Conservation (phyloP, 352 stramenopile genomes). For the Globisporangium cylindrosporum region DNA sequence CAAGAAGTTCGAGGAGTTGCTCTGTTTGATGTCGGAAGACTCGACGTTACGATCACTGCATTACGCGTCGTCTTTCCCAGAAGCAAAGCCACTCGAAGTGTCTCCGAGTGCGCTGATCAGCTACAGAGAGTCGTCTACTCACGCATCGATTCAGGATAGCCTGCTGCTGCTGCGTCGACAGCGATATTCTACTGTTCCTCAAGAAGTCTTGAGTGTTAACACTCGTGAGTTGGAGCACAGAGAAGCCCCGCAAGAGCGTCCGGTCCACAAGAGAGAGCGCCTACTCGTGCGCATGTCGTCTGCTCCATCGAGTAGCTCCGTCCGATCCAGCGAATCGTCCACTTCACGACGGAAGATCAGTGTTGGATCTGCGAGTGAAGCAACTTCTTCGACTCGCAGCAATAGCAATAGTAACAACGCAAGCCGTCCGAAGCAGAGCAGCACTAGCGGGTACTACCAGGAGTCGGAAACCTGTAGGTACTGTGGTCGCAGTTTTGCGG, state of each 20-base stretch:
- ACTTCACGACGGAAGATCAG: conserved; percentile 6
- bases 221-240: background rate
- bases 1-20: conserved; percentile 57
- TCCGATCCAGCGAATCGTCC: conserved; percentile 8
- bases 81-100: conserved; percentile 34
- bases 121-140: conserved; percentile 5
- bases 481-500: conserved; percentile 74
- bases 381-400: background rate
- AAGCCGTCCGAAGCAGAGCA: background rate
- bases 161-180: conserved; percentile 37
- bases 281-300: conserved; percentile 1
- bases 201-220: background rate
- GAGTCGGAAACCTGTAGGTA: conserved; percentile 72
- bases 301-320: background rate
- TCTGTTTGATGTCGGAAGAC: conserved; percentile 67
- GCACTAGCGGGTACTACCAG: conserved; percentile 14
- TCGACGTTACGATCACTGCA: conserved; percentile 57
- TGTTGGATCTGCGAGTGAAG: conserved; percentile 8
- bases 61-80: conserved; percentile 66
- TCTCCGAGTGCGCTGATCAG: conserved; percentile 17
- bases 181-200: conserved; percentile 5
- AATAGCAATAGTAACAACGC: conserved; percentile 5
- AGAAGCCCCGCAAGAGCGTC: background rate
- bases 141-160: conserved; percentile 39
- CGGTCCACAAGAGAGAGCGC: background rate